A percentile compares a stretch with the other conserved stretches of the same genome.
phyloP scores from a whole-genome alignment of 2,329 filamentous ascomycete genomes.

The Coniosporium tulheliwenetii region DNA sequence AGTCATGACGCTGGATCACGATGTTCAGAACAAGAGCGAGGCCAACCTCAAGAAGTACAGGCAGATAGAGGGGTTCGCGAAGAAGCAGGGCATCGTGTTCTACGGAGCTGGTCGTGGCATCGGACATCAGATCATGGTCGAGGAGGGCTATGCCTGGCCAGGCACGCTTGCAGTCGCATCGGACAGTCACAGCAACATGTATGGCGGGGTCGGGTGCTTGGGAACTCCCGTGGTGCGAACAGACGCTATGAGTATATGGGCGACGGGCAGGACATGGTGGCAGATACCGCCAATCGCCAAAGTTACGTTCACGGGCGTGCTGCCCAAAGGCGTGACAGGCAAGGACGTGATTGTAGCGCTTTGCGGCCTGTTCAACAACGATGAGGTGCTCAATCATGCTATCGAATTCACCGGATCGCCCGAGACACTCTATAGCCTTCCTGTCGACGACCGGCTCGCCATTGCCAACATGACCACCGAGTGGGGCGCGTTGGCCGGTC shows the following conservation, averaged over 20 bases:
- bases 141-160: constrained; percentile 75
- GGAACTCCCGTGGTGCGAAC: constrained; percentile 76
- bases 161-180: constrained; percentile 68
- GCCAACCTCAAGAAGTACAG: constrained; percentile 70
- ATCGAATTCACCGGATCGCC: constrained; percentile 77
- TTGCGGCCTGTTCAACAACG: constrained; percentile 70
- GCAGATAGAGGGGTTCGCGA: constrained; percentile 70
- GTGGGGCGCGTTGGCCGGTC: constrained; percentile 57
- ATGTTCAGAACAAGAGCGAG: constrained; percentile 70
- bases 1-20: constrained; percentile 75
- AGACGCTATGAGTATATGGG: constrained; percentile 76
- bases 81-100: constrained; percentile 60
- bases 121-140: constrained; percentile 84
- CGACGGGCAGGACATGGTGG: constrained; percentile 73
- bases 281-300: constrained; percentile 73
- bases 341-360: constrained; percentile 91
- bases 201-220: constrained; percentile 62
- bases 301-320: constrained; percentile 58
- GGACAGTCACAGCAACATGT: constrained; percentile 67
- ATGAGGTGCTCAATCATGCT: constrained; percentile 80
- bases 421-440: constrained; percentile 57
- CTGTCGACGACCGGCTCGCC: constrained; percentile 58
- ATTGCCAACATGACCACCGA: constrained; percentile 74
- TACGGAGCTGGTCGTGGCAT: constrained; percentile 68
- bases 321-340: constrained; percentile 69